A percentile compares a stretch with the other conserved stretches of the same genome.
These are phyloP conservation scores for Fraxinus baroniana DNA, from an alignment of 305 asterid species.

Conservation along the genomic window DNA sequence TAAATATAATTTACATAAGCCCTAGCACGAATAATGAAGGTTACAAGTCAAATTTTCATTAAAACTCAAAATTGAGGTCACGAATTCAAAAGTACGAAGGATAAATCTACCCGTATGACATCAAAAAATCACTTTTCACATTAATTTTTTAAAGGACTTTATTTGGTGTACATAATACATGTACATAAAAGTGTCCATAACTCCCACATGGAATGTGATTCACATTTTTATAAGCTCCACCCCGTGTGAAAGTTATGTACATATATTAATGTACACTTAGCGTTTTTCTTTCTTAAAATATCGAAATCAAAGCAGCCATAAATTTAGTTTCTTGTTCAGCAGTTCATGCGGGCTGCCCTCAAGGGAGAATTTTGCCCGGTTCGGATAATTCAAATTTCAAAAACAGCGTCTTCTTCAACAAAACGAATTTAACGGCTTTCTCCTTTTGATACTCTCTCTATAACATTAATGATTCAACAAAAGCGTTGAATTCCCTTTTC, in stretches of 20 bases:
- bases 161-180: no score
- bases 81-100: not conserved
- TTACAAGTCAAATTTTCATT: not conserved
- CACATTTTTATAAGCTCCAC: no score
- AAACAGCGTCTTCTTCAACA: constrained; percentile 19
- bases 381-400: constrained; percentile 29
- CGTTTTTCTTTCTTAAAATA: not conserved
- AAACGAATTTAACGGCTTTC: constrained; percentile 13
- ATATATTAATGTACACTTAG: no score
- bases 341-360: not conserved
- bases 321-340: not conserved
- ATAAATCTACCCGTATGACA: not conserved
- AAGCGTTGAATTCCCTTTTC: constrained; percentile 1
- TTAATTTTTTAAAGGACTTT: no score
- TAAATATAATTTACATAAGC: not conserved
- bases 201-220: no score
- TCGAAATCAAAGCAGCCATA: not conserved
- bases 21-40: not conserved
- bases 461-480: not conserved
- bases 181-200: no score
- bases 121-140: not conserved
- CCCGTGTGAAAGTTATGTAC: no score
- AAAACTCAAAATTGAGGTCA: not conserved
- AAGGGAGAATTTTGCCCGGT: constrained; percentile 14
- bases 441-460: constrained; percentile 12